Base-by-base conservation (phyloP, 352 stramenopile species). In the Halophytophthora batemanensis region DNA sequence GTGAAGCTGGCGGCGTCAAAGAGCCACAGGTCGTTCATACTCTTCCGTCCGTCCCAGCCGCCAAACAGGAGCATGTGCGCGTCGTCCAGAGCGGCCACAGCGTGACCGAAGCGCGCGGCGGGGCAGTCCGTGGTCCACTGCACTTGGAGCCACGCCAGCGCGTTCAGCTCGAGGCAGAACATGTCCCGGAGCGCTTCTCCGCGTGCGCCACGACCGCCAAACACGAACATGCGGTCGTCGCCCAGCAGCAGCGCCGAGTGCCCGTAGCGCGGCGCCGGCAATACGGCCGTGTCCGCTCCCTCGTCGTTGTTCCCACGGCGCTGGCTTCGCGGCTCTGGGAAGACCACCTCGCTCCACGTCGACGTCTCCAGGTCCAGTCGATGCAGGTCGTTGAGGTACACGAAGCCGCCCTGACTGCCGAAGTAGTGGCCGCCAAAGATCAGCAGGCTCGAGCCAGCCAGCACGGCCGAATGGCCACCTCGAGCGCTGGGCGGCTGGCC, bases 351-450 rank as follows among this genome's bases (percentile, higher is more conserved):
- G 18, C 69, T 60, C 82, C 82, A 93, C 14, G 73, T 72, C 33
- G 87, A 90, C 10, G 71, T 90, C 50, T 80, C 70, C 12, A 95
- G 67, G 69, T 97, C 86, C 25, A 97, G 68, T 0, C 87, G 73
- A 55, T 92, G 82, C n/a, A 89, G 66, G 53, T 97, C 90, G 50
- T 96, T 96, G 19, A 96, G 63, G 69, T 97, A 97, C 36, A 82
- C 75, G 54, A 97, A 97, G 12, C 56, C 60, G 19, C 83, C 81
- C 10, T 87, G 71, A 53, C 81, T 85, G 25, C 87, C 78, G 61
- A 96, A 96, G 68, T 80, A 95, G 50, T 94, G 82, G 1, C 88
- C 88, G 19, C 90, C 90, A 61, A 97, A 97, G 23, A 97, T 56
- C 19, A 96, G 65, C 14, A 97, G 57, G 38, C 95, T 72, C 12